A percentile compares a stretch with the other conserved stretches of the same genome.
phyloP scores from a whole-genome alignment of 2,329 filamentous ascomycete species.

The Penicillium griseofulvum region DNA sequence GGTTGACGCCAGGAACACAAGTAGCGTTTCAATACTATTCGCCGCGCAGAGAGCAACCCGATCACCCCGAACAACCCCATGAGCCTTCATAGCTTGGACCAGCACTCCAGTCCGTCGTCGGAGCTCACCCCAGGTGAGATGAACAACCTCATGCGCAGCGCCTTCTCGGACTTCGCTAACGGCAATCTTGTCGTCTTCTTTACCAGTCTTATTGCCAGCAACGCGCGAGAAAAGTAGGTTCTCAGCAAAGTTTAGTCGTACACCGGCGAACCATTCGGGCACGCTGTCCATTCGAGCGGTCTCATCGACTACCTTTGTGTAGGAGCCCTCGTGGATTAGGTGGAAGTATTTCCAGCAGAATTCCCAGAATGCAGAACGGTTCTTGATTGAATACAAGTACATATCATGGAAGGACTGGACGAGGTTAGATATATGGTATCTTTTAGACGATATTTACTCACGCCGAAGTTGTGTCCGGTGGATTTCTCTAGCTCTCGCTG shows the following conservation, averaged over 20 bases:
- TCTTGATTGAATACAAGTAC: slow-evolving; percentile 65
- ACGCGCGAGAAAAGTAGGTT: slow-evolving; percentile 66
- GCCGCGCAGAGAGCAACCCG: slow-evolving; percentile 71
- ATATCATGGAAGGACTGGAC: slow-evolving; percentile 60
- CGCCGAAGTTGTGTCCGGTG: slow-evolving; percentile 16
- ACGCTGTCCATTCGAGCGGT: slow-evolving; percentile 66
- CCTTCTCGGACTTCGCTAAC: slow-evolving; percentile 61
- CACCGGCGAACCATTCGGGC: slow-evolving; percentile 74
- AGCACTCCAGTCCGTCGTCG: slow-evolving; percentile 58
- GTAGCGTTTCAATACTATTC: slow-evolving; percentile 71
- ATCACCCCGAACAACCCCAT: slow-evolving; percentile 69
- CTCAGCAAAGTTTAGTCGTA: slow-evolving; percentile 74
- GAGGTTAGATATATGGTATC: background rate
- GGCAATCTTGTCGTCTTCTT: slow-evolving; percentile 70
- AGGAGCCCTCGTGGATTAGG: slow-evolving; percentile 63
- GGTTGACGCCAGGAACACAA: slow-evolving; percentile 66
- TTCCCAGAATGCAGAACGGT: slow-evolving; percentile 64
- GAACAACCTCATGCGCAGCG: slow-evolving; percentile 28
- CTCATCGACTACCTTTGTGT: slow-evolving; percentile 65
- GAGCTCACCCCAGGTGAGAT: slow-evolving; percentile 67
- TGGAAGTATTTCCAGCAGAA: slow-evolving; percentile 60
- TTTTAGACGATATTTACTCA: background rate
- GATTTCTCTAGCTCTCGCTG: slow-evolving; percentile 16
- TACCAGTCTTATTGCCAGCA: slow-evolving; percentile 52
- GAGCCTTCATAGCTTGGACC: slow-evolving; percentile 63